phyloP scores from a whole-genome alignment of 257 asterid genomes.

The Salvia rosmarinus region DNA sequence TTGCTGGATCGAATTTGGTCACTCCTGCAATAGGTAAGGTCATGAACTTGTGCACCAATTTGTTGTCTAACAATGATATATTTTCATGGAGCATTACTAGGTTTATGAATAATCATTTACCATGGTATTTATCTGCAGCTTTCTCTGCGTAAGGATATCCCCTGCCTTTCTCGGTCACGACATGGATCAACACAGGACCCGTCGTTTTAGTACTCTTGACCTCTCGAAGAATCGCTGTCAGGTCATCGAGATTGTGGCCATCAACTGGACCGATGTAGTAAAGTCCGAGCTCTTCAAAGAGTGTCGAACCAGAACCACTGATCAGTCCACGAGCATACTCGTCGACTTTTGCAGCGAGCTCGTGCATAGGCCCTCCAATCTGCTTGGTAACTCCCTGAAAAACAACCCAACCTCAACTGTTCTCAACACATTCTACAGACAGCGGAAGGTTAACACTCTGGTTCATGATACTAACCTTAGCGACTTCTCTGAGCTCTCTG shows the following conservation, averaged over 20 bases:
- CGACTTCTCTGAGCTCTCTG: constrained; percentile 92
- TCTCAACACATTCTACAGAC: not conserved
- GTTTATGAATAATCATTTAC: constrained; percentile 39
- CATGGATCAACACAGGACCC: constrained; percentile 94
- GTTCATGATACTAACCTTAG: constrained; percentile 59
- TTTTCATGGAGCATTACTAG: not conserved
- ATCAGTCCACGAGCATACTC: constrained; percentile 97
- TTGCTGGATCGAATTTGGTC: constrained; percentile 88
- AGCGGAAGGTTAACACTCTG: not conserved
- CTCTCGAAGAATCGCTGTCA: constrained; percentile 75
- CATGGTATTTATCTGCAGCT: constrained; percentile 95
- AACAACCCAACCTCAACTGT: constrained; percentile 29
- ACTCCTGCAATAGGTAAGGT: constrained; percentile 58
- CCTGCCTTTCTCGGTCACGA: constrained; percentile 91
- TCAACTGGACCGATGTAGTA: constrained; percentile 97
- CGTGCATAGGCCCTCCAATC: constrained; percentile 94
- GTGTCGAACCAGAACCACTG: constrained; percentile 88
- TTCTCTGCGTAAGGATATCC: constrained; percentile 96
- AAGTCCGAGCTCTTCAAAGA: constrained; percentile 94
- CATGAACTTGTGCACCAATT: not conserved
- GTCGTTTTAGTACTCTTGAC: constrained; percentile 86
- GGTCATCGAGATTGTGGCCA: constrained; percentile 88
- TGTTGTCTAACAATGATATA: no score
- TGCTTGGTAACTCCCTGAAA: constrained; percentile 94
- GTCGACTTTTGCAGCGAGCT: constrained; percentile 93